phyloP scores from a whole-genome alignment of 1,284 basidiomycete genomes.

The Microbotryum violaceum region DNA sequence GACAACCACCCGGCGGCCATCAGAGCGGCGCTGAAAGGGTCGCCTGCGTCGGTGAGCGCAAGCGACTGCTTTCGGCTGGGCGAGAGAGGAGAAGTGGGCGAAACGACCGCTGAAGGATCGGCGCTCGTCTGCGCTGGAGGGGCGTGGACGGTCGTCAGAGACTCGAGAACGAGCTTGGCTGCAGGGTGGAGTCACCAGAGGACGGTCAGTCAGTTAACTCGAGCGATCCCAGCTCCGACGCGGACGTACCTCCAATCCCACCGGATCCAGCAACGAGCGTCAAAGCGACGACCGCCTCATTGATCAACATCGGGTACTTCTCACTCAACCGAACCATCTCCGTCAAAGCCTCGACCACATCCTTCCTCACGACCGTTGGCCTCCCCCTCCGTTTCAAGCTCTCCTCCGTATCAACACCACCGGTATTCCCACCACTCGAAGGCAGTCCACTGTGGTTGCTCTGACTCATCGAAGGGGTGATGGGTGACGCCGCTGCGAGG shows the following conservation, averaged over 20 bases:
- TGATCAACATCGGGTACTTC: slow-evolving; percentile 75
- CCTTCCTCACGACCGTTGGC: not conserved
- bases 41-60: slow-evolving; percentile 1
- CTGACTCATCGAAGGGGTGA: slow-evolving; percentile 31
- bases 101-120: not conserved
- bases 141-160: slow-evolving; percentile 39
- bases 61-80: not conserved
- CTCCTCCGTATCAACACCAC: slow-evolving; percentile 57
- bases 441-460: not conserved
- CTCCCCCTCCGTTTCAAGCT: not conserved
- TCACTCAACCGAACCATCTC: slow-evolving; percentile 66
- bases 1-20: slow-evolving; percentile 16
- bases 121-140: not conserved
- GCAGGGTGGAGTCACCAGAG: slow-evolving; percentile 8
- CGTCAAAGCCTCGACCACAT: slow-evolving; percentile 55
- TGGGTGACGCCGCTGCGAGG: slow-evolving; percentile 4
- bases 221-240: not conserved
- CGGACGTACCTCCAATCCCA: slow-evolving; percentile 9
- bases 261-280: slow-evolving; percentile 60
- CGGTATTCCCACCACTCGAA: not conserved
- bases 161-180: slow-evolving; percentile 58
- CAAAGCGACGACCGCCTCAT: slow-evolving; percentile 79
- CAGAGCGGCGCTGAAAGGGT: slow-evolving; percentile 10
- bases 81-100: not conserved
- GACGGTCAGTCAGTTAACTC: not conserved